phyloP scores from a whole-genome alignment of 2,329 filamentous ascomycete genomes.

The Cadophora sp. region DNA sequence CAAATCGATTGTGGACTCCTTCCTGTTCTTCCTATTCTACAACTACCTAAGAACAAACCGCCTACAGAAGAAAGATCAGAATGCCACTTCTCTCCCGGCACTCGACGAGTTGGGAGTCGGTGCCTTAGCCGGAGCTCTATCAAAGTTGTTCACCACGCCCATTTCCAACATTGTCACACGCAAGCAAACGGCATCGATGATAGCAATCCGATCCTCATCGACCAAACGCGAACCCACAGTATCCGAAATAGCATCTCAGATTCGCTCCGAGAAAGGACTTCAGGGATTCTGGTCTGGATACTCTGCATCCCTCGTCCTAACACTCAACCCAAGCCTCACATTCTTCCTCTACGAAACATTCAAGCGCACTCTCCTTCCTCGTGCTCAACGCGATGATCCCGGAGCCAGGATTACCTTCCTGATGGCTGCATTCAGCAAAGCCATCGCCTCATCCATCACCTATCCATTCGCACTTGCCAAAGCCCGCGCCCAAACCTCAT shows the following conservation, averaged over 20 bases:
- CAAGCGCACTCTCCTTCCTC: slow-evolving; percentile 63
- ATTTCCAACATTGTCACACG: slow-evolving; percentile 82
- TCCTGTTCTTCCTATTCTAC: slow-evolving; percentile 88
- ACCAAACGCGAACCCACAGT: slow-evolving; percentile 44
- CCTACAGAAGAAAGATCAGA: slow-evolving; percentile 49
- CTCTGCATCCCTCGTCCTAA: slow-evolving; percentile 78
- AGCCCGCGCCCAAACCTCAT: slow-evolving; percentile 72
- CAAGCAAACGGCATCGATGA: slow-evolving; percentile 73
- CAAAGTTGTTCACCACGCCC: slow-evolving; percentile 79
- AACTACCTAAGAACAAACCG: slow-evolving; percentile 54
- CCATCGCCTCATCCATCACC: slow-evolving; percentile 75
- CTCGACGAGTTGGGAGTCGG: slow-evolving; percentile 79
- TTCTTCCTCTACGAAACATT: slow-evolving; percentile 82
- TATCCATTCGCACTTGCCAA: slow-evolving; percentile 91
- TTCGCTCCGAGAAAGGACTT: slow-evolving; percentile 73
- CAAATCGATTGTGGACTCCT: slow-evolving; percentile 76
- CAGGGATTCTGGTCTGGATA: slow-evolving; percentile 88
- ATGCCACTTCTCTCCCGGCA: slow-evolving; percentile 57
- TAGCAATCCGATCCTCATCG: slow-evolving; percentile 49
- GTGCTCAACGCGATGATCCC: slow-evolving; percentile 58
- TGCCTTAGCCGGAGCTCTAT: slow-evolving; percentile 74
- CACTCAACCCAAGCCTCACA: slow-evolving; percentile 85
- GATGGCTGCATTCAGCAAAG: slow-evolving; percentile 80
- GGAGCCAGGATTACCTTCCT: slow-evolving; percentile 64
- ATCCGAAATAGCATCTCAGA: slow-evolving; percentile 66